Evolutionary conservation across 2,329 filamentous ascomycete genomes (phyloP).

Genomic region (Ascochyta pisi): DNA sequence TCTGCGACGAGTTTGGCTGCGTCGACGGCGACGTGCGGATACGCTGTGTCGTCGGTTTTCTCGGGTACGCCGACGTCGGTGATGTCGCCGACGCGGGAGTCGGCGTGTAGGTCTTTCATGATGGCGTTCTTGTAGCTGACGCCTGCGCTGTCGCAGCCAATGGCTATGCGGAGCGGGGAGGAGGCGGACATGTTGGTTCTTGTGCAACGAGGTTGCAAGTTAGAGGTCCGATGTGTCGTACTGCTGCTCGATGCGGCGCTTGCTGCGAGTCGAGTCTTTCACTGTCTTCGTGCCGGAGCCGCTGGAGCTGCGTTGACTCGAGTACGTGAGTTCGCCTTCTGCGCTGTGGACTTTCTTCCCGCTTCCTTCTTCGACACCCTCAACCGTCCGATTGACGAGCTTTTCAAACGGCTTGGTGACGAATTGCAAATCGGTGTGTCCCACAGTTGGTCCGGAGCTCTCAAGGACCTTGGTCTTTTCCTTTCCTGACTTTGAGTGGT

Average conservation of each 20-base stretch:
- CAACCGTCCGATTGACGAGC: constrained; percentile 39
- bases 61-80: constrained; percentile 76
- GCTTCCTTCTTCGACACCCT: constrained; percentile 39
- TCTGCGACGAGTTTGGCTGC: constrained; percentile 70
- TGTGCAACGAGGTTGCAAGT: not conserved
- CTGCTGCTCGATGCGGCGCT: constrained; percentile 29
- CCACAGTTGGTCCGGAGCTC: constrained; percentile 42
- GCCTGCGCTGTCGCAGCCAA: constrained; percentile 75
- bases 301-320: constrained; percentile 18
- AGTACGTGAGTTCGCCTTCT: constrained; percentile 34
- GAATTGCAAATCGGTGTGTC: constrained; percentile 41
- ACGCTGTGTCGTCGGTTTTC: constrained; percentile 76
- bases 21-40: constrained; percentile 78
- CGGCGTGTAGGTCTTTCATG: constrained; percentile 72
- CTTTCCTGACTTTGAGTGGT: constrained; percentile 42
- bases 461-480: constrained; percentile 47
- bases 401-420: constrained; percentile 49
- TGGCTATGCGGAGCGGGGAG: constrained; percentile 62
- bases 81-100: constrained; percentile 71
- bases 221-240: constrained; percentile 47
- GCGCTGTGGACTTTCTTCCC: constrained; percentile 32
- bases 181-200: constrained; percentile 19
- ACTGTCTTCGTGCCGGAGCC: constrained; percentile 14
- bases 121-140: constrained; percentile 80
- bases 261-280: constrained; percentile 15